Evolutionary conservation across 805 yeast species (phyloP).

Genomic region (Cyberlindnera mycetangii): DNA sequence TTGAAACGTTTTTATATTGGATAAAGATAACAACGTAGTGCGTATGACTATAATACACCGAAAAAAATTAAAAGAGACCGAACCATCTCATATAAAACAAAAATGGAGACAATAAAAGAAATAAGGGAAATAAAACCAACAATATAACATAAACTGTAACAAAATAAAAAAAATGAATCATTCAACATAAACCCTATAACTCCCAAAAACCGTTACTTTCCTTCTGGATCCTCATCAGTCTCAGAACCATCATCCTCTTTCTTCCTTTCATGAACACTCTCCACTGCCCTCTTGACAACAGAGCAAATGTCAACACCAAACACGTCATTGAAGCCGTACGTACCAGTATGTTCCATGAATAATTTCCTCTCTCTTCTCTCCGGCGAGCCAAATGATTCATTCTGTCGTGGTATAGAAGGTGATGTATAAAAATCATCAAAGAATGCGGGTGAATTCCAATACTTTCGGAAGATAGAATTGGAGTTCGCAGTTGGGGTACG

Average conservation of each 20-base stretch:
- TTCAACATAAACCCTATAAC: background rate
- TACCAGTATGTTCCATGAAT: slow-evolving; percentile 17
- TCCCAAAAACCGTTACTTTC: background rate
- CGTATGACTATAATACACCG: slow-evolving; percentile 8
- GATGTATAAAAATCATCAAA: slow-evolving; percentile 66
- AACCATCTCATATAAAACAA: too few species aligned
- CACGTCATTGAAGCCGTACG: slow-evolving; percentile 35
- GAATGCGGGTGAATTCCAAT: slow-evolving; percentile 66
- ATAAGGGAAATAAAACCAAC: background rate
- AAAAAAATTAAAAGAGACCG: slow-evolving; percentile 10
- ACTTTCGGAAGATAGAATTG: slow-evolving; percentile 43
- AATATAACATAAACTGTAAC: background rate
- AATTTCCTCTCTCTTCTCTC: slow-evolving; percentile 17
- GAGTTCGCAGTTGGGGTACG: slow-evolving; percentile 28
- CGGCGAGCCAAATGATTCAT: slow-evolving; percentile 38
- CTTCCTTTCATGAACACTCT: slow-evolving; percentile 14
- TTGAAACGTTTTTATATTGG: background rate
- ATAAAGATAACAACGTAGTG: background rate
- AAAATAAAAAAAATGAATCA: background rate
- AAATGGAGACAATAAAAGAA: background rate
- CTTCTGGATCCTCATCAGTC: slow-evolving; percentile 17
- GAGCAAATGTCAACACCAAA: slow-evolving; percentile 58
- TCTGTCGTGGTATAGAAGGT: slow-evolving; percentile 33
- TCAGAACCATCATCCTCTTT: slow-evolving; percentile 9
- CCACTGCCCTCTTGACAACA: slow-evolving; percentile 45